Conservation (phyloP, 202 grass and related monocot species). For the Saccharum hybrid region DNA sequence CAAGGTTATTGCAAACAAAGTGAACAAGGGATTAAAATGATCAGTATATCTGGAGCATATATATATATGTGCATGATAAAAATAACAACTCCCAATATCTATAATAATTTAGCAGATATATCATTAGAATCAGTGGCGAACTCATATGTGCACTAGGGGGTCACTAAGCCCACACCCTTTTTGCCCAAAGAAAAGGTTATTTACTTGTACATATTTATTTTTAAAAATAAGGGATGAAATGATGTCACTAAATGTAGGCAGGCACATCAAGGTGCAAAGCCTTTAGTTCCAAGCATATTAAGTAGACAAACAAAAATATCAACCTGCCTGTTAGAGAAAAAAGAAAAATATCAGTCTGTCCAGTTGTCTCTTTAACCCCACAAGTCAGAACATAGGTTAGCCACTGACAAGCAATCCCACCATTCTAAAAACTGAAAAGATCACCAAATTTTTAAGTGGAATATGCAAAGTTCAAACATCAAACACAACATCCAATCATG, state of each 20-base stretch:
- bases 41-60: background rate
- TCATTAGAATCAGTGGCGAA: background rate
- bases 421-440: constrained; percentile 11
- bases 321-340: background rate
- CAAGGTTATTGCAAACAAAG: constrained; percentile 30
- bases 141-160: background rate
- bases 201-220: constrained; percentile 21
- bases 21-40: constrained; percentile 5
- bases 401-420: background rate
- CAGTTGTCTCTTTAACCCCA: constrained; percentile 2
- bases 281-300: constrained; percentile 1
- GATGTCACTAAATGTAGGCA: background rate
- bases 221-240: constrained; percentile 16
- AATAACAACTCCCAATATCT: background rate
- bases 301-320: background rate
- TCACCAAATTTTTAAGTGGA: background rate
- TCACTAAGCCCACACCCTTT: background rate
- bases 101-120: constrained; percentile 14
- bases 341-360: background rate
- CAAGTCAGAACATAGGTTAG: background rate
- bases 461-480: constrained; percentile 19
- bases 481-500: background rate
- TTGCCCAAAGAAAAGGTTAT: background rate
- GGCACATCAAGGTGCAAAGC: background rate
- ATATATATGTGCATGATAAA: constrained; percentile 29